A percentile compares a stretch with the other conserved stretches of the same genome.
These are phyloP conservation scores for Calonectria fujianensis DNA, from an alignment of 2,329 filamentous ascomycete species.

Conservation along the genomic window DNA sequence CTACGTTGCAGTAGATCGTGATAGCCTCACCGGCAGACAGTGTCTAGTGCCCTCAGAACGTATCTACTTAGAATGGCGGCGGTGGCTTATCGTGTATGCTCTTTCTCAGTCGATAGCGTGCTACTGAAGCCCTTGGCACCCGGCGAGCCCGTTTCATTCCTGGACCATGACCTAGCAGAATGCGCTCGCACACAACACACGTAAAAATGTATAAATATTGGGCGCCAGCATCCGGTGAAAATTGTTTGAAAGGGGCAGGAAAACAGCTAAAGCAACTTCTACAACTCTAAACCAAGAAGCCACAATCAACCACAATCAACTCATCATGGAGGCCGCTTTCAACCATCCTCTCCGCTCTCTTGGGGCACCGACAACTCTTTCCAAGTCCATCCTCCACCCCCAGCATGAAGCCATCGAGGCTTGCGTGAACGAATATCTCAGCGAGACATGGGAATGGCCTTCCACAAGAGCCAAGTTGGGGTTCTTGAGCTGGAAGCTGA, in stretches of 20 bases:
- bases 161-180: neutral
- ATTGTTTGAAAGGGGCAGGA: neutral
- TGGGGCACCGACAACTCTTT: slow-evolving; percentile 30
- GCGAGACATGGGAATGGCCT: slow-evolving; percentile 38
- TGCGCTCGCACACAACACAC: neutral
- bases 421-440: slow-evolving; percentile 31
- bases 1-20: neutral
- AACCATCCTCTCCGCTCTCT: slow-evolving; percentile 35
- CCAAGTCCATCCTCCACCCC: slow-evolving; percentile 35
- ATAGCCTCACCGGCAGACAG: neutral
- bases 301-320: neutral
- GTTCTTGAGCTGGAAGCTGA: slow-evolving; percentile 41
- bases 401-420: slow-evolving; percentile 36
- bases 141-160: neutral
- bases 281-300: neutral
- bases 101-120: neutral
- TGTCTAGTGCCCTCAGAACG: neutral
- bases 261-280: no score
- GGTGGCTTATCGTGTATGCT: neutral
- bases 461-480: slow-evolving; percentile 30
- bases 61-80: no score
- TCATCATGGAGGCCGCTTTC: slow-evolving; percentile 13
- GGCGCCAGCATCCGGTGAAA: neutral
- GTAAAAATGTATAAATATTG: slow-evolving; percentile 1
- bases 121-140: no score